A percentile compares a stretch with the other conserved stretches of the same genome.
phyloP scores from a whole-genome alignment of 495 filamentous ascomycete genomes.

The Aspergillus steynii region DNA sequence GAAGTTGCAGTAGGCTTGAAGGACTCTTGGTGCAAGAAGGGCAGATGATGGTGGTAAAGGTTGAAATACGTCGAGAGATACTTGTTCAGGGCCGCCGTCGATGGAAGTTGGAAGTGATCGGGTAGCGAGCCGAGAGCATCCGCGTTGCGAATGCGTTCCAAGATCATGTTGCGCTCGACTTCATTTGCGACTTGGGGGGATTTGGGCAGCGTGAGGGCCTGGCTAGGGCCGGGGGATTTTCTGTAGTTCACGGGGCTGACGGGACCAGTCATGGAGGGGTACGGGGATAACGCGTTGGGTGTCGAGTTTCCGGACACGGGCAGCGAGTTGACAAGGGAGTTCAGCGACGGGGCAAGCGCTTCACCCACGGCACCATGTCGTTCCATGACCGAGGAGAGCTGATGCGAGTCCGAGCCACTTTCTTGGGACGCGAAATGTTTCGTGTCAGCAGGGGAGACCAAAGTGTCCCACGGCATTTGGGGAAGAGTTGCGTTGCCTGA shows the following conservation, averaged over 20 bases:
- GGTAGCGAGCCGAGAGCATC: constrained; percentile 82
- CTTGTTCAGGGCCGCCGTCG: constrained; percentile 73
- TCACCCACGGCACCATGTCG: constrained; percentile 59
- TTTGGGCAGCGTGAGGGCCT: constrained; percentile 63
- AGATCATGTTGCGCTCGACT: constrained; percentile 76
- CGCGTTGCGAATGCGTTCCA: constrained; percentile 78
- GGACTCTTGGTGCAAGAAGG: constrained; percentile 91
- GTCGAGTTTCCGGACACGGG: constrained; percentile 71
- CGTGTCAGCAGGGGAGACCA: constrained; percentile 66
- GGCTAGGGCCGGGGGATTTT: constrained; percentile 63
- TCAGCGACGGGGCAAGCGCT: constrained; percentile 59
- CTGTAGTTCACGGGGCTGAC: constrained; percentile 72
- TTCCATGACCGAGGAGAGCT: constrained; percentile 68
- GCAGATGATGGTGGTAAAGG: constrained; percentile 94
- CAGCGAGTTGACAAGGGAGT: constrained; percentile 68
- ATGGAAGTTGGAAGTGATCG: constrained; percentile 85
- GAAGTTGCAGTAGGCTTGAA: constrained; percentile 78
- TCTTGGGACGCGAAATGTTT: constrained; percentile 72
- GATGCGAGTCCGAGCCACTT: constrained; percentile 57
- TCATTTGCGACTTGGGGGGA: constrained; percentile 69
- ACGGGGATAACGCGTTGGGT: constrained; percentile 79
- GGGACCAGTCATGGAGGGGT: constrained; percentile 69
- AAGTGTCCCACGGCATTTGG: constrained; percentile 87
- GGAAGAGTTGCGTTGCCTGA: constrained; percentile 76
- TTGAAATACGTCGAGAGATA: constrained; percentile 96